Conservation (phyloP, 2,329 filamentous ascomycete species). For the Diplodia scrobiculata region DNA sequence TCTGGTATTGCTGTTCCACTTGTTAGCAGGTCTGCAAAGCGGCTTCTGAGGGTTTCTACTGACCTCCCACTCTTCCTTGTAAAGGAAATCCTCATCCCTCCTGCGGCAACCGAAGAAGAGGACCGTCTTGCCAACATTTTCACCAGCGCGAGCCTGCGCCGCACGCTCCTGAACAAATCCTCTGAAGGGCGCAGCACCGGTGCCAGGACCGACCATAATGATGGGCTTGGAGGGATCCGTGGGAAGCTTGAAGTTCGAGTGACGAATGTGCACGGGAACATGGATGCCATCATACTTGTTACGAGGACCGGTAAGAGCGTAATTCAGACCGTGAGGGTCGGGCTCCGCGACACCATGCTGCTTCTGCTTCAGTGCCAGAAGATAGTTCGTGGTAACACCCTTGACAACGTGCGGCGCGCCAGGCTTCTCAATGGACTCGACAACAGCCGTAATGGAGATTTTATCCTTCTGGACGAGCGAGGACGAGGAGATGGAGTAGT, state of each 20-base stretch:
- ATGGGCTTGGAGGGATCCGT: conserved; percentile 92
- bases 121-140: conserved; percentile 81
- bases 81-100: conserved; percentile 85
- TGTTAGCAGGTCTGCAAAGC: conserved; percentile 36
- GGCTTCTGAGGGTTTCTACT: conserved; percentile 46
- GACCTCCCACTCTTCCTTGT: conserved; percentile 90
- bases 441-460: conserved; percentile 92
- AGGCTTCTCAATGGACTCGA: conserved; percentile 78
- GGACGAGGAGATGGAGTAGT: conserved; percentile 99
- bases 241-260: conserved; percentile 98
- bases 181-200: conserved; percentile 94
- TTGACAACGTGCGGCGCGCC: conserved; percentile 79
- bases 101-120: conserved; percentile 96
- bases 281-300: conserved; percentile 98
- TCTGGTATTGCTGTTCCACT: conserved; percentile 71
- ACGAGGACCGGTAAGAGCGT: conserved; percentile 82
- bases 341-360: conserved; percentile 85
- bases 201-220: conserved; percentile 95
- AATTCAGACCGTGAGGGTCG: conserved; percentile 79
- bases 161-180: conserved; percentile 93
- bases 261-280: conserved; percentile 90
- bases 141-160: conserved; percentile 75
- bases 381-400: conserved; percentile 95
- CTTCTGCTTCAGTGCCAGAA: conserved; percentile 92
- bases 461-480: conserved; percentile 91